phyloP scores from a whole-genome alignment of 805 yeast species.

The Cyberlindnera mississippiensis region DNA sequence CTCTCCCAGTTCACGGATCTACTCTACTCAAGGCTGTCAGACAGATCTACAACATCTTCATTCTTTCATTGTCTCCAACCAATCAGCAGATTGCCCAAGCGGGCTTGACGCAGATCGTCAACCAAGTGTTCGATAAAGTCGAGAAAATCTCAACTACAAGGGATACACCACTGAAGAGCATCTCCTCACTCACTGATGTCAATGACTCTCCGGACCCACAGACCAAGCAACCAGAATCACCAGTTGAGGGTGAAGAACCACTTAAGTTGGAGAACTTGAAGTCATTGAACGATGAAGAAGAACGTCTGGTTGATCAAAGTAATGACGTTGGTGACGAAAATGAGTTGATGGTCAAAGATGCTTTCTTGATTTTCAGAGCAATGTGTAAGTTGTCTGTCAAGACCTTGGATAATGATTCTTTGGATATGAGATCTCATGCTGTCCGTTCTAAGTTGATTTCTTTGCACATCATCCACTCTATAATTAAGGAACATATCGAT shows the following conservation, averaged over 20 bases:
- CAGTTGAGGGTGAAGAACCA: conserved; percentile 31
- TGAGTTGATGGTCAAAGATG: conserved; percentile 79
- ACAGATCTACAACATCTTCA: conserved; percentile 89
- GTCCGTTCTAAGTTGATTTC: conserved; percentile 89
- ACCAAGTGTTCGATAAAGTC: conserved; percentile 76
- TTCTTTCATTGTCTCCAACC: conserved; percentile 71
- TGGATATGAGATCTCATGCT: conserved; percentile 87
- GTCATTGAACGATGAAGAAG: conserved; percentile 51
- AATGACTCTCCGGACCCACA: conserved; percentile 24
- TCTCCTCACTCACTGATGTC: conserved; percentile 25
- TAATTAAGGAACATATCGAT: conserved; percentile 79
- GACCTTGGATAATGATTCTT: conserved; percentile 66
- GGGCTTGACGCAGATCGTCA: conserved; percentile 84
- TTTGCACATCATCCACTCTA: conserved; percentile 80
- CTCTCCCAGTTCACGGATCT: conserved; percentile 85
- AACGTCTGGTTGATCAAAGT: conserved; percentile 47
- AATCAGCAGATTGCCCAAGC: conserved; percentile 97
- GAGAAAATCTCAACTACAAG: conserved; percentile 32
- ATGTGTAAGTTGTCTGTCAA: conserved; percentile 92
- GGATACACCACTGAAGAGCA: conserved; percentile 15
- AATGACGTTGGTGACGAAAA: conserved; percentile 48
- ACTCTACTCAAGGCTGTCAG: conserved; percentile 85
- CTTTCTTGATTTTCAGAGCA: conserved; percentile 87
- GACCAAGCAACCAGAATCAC: not conserved
- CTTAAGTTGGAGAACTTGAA: conserved; percentile 61